Percentiles rank a stretch among this genome's conserved stretches.
Evolutionary conservation across 176 grass and related monocot species (phyloP).

Genomic region (sorghum (Sorghum bicolor)): DNA sequence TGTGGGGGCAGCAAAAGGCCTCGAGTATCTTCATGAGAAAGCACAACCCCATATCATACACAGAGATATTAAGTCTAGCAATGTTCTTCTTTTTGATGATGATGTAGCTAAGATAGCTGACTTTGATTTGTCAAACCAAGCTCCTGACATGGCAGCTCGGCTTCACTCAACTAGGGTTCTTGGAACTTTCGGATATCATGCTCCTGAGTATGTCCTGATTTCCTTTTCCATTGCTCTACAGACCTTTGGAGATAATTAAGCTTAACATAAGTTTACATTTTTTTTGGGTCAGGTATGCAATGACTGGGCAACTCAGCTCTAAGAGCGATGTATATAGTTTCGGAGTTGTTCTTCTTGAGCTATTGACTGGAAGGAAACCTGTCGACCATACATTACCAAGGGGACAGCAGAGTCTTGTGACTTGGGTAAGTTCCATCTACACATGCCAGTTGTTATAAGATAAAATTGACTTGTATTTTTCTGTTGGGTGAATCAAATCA

Average conservation of each 20-base stretch:
- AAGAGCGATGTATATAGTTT: constrained; percentile 90
- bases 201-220: constrained; percentile 65
- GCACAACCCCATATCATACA: constrained; percentile 78
- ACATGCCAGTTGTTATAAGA: neutral
- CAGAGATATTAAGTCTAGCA: constrained; percentile 84
- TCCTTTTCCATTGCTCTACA: constrained; percentile 3
- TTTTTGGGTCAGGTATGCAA: constrained; percentile 58
- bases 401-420: constrained; percentile 86
- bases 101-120: constrained; percentile 79
- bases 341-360: constrained; percentile 74
- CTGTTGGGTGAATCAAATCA: constrained; percentile 5
- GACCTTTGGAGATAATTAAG: constrained; percentile 3
- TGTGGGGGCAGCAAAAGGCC: constrained; percentile 78
- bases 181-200: constrained; percentile 86
- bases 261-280: neutral
- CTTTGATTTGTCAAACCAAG: constrained; percentile 85
- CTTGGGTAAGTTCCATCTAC: constrained; percentile 49
- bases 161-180: constrained; percentile 90
- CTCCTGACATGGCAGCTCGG: constrained; percentile 80
- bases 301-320: constrained; percentile 84
- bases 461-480: neutral
- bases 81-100: constrained; percentile 81
- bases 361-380: constrained; percentile 81
- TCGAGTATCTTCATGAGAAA: constrained; percentile 84
- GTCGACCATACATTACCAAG: constrained; percentile 80